Base-by-base conservation (phyloP, 78 protist genomes). In the Salpingoeca rosetta region DNA sequence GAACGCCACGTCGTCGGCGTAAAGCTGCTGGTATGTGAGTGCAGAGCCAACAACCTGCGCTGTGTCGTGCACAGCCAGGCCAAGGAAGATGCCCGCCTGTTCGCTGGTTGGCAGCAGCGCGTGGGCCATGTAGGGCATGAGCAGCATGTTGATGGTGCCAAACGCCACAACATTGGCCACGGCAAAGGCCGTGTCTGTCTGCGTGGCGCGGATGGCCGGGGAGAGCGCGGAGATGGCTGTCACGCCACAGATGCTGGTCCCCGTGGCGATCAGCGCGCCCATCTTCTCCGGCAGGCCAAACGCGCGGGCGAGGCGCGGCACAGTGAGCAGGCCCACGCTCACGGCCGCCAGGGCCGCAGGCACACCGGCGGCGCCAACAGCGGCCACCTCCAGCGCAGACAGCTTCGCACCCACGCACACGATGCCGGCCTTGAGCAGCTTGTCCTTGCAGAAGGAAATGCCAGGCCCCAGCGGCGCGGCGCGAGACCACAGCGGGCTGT, bases 101-200 rank as follows among this genome's bases (percentile, higher is more conserved):
- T 78, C 56, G 0, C 72, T 11, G 25, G 40, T 0, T 11, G 37
- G 36, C 0, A 88, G 11, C 35, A 88, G 22, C 27, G 80, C n/a
- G 85, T 84, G 82, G 74, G 88, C 87, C 28, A 88, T 3, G 81
- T 88, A 80, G 39, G 91, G 88, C 27, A 37, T 37, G 40, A 38
- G 27, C 38, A 89, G 80, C 92, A 89, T 86, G 31, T 86, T 88
- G n/a, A 86, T 25, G 27, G 92, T 81, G 42, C 92, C 92, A 56
- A 89, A 89, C 37, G 56, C 38, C 42, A 89, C 92, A 11, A 89
- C 92, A 41, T 89, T 89, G 44, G 92, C 92, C 80, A 89, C 87
- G 27, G 92, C 89, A 37, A 82, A 31, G 24, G 90, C 36, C 22
- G 83, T 51, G 27, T 89, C 91, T 57, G 35, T 38, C 78, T 84